These are phyloP conservation scores for Elsinoe arachidis DNA, from an alignment of 2,329 filamentous ascomycete genomes.

Conservation along the genomic window DNA sequence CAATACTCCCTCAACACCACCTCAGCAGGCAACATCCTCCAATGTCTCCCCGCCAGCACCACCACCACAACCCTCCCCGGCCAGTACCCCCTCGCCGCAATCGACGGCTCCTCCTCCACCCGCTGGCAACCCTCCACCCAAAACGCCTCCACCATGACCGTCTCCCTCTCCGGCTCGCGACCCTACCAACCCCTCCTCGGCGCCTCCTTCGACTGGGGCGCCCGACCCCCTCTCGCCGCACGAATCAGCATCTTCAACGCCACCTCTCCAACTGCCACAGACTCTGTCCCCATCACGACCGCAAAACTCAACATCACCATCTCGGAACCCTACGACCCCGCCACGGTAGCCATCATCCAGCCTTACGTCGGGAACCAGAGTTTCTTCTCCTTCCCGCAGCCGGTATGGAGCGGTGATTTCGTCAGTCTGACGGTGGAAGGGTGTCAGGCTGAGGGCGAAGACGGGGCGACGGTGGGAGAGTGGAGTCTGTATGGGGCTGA, in stretches of 20 bases:
- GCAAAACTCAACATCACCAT: slow-evolving; percentile 30
- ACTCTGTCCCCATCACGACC: slow-evolving; percentile 18
- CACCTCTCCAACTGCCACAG: slow-evolving; percentile 25
- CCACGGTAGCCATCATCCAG: slow-evolving; percentile 29
- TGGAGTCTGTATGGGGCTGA: slow-evolving; percentile 22
- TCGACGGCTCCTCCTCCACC: slow-evolving; percentile 58
- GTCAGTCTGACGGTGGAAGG: slow-evolving; percentile 42
- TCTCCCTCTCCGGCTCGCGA: slow-evolving; percentile 37
- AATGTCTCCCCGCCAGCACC: slow-evolving; percentile 50
- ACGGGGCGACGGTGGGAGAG: slow-evolving; percentile 44
- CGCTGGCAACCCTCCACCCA: slow-evolving; percentile 54
- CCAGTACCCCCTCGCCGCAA: slow-evolving; percentile 59
- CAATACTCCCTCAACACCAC: slow-evolving; percentile 36
- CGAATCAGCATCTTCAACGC: slow-evolving; percentile 48
- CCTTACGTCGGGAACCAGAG: slow-evolving; percentile 38
- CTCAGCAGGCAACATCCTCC: slow-evolving; percentile 47
- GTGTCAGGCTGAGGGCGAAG: slow-evolving; percentile 33
- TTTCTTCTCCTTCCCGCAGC: slow-evolving; percentile 32
- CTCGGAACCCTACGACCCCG: slow-evolving; percentile 33
- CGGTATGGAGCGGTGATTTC: slow-evolving; percentile 37
- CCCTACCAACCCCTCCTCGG: slow-evolving; percentile 36
- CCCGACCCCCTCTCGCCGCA: slow-evolving; percentile 46
- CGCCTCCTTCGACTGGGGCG: slow-evolving; percentile 54
- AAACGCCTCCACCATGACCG: slow-evolving; percentile 48
- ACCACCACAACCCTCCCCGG: slow-evolving; percentile 46